Conservation (phyloP, 768 basidiomycete genomes). For the Aureoboletus auriporus region DNA sequence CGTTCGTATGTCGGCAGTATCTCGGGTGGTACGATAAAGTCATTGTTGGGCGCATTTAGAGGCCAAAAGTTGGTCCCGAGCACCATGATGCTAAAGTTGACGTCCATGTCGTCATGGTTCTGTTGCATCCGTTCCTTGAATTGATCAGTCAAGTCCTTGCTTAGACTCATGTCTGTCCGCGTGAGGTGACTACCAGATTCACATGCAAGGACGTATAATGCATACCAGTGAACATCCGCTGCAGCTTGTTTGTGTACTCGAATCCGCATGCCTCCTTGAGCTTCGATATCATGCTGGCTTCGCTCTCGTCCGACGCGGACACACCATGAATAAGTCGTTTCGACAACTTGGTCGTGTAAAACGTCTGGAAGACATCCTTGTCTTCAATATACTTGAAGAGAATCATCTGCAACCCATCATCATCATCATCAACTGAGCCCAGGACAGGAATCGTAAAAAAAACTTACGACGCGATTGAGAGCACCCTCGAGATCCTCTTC, state of each 20-base stretch:
- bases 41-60: slow-evolving; percentile 73
- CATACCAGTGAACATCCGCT: slow-evolving; percentile 93
- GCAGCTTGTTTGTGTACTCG: slow-evolving; percentile 94
- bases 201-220: not conserved
- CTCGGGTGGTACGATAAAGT: slow-evolving; percentile 87
- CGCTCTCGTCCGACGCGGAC: slow-evolving; percentile 93
- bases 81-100: slow-evolving; percentile 91
- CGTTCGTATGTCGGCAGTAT: slow-evolving; percentile 84
- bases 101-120: slow-evolving; percentile 79
- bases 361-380: slow-evolving; percentile 98
- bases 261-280: slow-evolving; percentile 95
- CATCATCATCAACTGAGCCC: slow-evolving; percentile 1
- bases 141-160: slow-evolving; percentile 91
- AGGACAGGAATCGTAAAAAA: not conserved
- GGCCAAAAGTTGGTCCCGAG: slow-evolving; percentile 98
- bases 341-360: slow-evolving; percentile 92
- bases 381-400: slow-evolving; percentile 98
- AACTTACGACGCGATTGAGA: slow-evolving; percentile 80
- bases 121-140: slow-evolving; percentile 93
- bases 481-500: slow-evolving; percentile 88
- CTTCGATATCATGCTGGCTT: slow-evolving; percentile 97
- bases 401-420: slow-evolving; percentile 64
- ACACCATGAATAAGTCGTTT: slow-evolving; percentile 88
- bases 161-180: slow-evolving; percentile 83
- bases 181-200: slow-evolving; percentile 1